phyloP scores from a whole-genome alignment of 345 rosid species.

The Carallia brachiata region DNA sequence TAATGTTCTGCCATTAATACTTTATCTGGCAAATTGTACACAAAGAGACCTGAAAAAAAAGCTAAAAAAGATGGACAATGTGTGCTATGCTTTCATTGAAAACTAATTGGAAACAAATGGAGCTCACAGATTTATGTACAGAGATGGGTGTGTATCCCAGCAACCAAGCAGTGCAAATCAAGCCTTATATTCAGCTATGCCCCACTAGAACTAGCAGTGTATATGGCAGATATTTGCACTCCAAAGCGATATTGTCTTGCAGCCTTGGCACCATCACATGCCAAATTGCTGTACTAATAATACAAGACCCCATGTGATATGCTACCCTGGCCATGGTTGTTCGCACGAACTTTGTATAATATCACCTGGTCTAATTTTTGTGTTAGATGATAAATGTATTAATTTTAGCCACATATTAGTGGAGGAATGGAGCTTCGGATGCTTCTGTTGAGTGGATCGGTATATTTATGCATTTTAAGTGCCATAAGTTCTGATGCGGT shows the following conservation, averaged over 20 bases:
- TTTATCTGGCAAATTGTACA: no score
- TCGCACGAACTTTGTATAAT: constrained; percentile 2
- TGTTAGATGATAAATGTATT: neutral
- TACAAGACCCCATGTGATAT: constrained; percentile 44
- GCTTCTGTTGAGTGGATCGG: neutral
- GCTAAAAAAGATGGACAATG: no score
- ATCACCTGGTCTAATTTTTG: neutral
- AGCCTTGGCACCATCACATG: constrained; percentile 41
- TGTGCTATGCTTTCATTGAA: neutral
- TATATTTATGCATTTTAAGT: neutral
- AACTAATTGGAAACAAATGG: no score
- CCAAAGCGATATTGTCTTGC: constrained; percentile 8
- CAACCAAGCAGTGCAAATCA: constrained; percentile 39
- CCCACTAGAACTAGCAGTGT: constrained; percentile 1
- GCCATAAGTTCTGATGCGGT: neutral
- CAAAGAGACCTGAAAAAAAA: no score
- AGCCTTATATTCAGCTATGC: constrained; percentile 19
- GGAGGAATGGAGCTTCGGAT: neutral
- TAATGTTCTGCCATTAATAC: no score
- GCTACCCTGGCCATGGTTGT: constrained; percentile 28
- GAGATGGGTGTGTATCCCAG: constrained; percentile 24
- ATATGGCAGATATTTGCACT: constrained; percentile 16
- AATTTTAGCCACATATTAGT: neutral
- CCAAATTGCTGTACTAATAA: constrained; percentile 18
- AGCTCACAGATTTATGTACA: neutral